Percentiles rank a stretch among this genome's conserved stretches.
Evolutionary conservation across 2,329 filamentous ascomycete species (phyloP).

Genomic region (Hypoxylon sp.): DNA sequence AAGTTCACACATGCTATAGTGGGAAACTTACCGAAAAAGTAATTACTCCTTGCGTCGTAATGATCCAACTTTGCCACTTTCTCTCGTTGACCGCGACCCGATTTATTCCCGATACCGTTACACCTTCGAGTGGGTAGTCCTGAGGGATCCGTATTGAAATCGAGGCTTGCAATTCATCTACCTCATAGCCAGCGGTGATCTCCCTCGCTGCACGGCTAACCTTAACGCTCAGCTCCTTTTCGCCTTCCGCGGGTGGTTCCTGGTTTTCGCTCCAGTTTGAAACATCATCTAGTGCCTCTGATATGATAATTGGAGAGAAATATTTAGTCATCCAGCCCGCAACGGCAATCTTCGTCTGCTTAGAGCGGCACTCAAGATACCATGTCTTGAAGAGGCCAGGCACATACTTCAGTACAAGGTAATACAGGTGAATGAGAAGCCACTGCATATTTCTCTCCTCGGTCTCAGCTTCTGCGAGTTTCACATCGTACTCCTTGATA

Average conservation of each 20-base stretch:
- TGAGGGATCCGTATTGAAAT: slow-evolving; percentile 86
- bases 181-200: slow-evolving; percentile 85
- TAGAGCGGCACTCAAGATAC: slow-evolving; percentile 85
- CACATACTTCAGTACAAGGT: slow-evolving; percentile 81
- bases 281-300: slow-evolving; percentile 76
- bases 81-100: slow-evolving; percentile 90
- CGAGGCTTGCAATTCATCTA: slow-evolving; percentile 88
- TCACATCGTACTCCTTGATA: slow-evolving; percentile 69
- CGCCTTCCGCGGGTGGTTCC: slow-evolving; percentile 64
- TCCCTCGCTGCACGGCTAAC: slow-evolving; percentile 80
- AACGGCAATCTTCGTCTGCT: slow-evolving; percentile 84
- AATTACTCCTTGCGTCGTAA: slow-evolving; percentile 91
- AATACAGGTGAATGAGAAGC: slow-evolving; percentile 89
- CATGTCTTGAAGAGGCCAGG: slow-evolving; percentile 86
- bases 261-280: slow-evolving; percentile 74
- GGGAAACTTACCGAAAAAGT: slow-evolving; percentile 78
- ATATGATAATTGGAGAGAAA: slow-evolving; percentile 80
- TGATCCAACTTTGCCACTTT: slow-evolving; percentile 93
- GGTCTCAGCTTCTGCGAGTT: slow-evolving; percentile 68
- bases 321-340: slow-evolving; percentile 89
- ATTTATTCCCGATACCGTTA: slow-evolving; percentile 81
- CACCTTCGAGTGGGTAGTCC: slow-evolving; percentile 85
- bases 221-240: slow-evolving; percentile 75
- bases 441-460: slow-evolving; percentile 84
- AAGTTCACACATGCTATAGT: not conserved